Evolutionary conservation across 192 early-diverging fungal species (phyloP).

Genomic region (Nowakowskiella sp.): DNA sequence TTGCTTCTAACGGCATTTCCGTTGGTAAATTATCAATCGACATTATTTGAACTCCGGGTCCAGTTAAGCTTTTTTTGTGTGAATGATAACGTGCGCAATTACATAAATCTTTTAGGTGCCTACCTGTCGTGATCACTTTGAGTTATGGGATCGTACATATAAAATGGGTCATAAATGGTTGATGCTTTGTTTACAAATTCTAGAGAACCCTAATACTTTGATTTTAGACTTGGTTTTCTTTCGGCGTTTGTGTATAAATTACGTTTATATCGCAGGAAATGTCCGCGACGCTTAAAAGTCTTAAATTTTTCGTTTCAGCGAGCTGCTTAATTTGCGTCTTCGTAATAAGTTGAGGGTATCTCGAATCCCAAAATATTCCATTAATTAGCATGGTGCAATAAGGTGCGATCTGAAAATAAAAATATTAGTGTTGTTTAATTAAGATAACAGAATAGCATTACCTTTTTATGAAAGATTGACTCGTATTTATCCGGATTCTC

Average conservation of each 20-base stretch:
- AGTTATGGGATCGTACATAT: slow-evolving; percentile 78
- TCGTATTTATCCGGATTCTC: slow-evolving; percentile 67
- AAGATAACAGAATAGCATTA: slow-evolving; percentile 11
- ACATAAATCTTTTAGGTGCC: neutral
- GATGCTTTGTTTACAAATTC: slow-evolving; percentile 90
- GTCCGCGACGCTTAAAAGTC: slow-evolving; percentile 82
- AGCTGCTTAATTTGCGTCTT: slow-evolving; percentile 68
- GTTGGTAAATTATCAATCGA: slow-evolving; percentile 96
- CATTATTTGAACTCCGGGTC: slow-evolving; percentile 88
- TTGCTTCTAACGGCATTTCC: slow-evolving; percentile 90
- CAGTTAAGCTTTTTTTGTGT: slow-evolving; percentile 59
- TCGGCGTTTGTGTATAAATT: slow-evolving; percentile 4
- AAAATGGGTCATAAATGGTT: slow-evolving; percentile 85
- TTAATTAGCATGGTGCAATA: slow-evolving; percentile 83
- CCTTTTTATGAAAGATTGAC: slow-evolving; percentile 72
- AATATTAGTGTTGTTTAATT: neutral
- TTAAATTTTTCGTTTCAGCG: slow-evolving; percentile 54
- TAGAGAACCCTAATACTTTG: slow-evolving; percentile 62
- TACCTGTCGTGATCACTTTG: slow-evolving; percentile 63
- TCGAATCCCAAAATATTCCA: slow-evolving; percentile 88
- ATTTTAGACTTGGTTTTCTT: neutral
- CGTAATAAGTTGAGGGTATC: slow-evolving; percentile 84
- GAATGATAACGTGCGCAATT: neutral
- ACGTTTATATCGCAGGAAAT: slow-evolving; percentile 89
- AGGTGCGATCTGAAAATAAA: slow-evolving; percentile 65